A percentile compares a stretch with the other conserved stretches of the same genome.
Evolutionary conservation across 768 basidiomycete species (phyloP).

Genomic region (Podaxis carcinomalis): DNA sequence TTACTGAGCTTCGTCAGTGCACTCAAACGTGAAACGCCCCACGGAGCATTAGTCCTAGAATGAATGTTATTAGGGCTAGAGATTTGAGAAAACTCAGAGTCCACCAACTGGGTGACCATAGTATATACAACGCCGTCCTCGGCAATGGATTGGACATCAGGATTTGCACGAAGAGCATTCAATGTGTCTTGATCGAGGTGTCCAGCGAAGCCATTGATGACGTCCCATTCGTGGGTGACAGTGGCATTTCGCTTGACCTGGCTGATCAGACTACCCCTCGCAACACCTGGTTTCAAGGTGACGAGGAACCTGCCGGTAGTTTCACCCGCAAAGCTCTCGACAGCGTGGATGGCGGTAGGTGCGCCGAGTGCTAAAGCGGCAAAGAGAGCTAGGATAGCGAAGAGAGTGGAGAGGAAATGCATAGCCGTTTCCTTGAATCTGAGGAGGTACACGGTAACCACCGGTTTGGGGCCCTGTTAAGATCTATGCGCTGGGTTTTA

Average conservation of each 20-base stretch:
- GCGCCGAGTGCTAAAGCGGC: conserved; percentile 13
- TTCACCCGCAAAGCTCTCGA: conserved; percentile 20
- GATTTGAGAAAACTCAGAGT: background rate
- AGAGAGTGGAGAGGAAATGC: background rate
- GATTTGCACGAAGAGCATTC: conserved; percentile 20
- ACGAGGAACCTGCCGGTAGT: conserved; percentile 27
- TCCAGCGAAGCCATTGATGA: conserved; percentile 30
- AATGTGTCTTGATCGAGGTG: conserved; percentile 20
- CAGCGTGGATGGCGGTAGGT: conserved; percentile 16
- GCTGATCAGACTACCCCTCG: conserved; percentile 14
- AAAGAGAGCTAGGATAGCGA: background rate
- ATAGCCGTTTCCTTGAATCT: background rate
- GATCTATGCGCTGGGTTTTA: background rate
- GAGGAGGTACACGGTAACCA: background rate
- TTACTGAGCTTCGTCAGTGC: background rate
- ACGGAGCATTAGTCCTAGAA: conserved; percentile 23
- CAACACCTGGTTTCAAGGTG: conserved; percentile 25
- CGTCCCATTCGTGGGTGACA: conserved; percentile 19
- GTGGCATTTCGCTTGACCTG: conserved; percentile 5
- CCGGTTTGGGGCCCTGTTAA: too few relatives aligned
- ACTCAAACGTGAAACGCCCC: background rate
- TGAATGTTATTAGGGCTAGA: background rate
- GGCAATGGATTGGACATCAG: conserved; percentile 21
- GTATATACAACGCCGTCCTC: conserved; percentile 26
- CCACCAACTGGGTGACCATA: conserved; percentile 18